A percentile compares a stretch with the other conserved stretches of the same genome.
phyloP scores from a whole-genome alignment of 306 rosid species.

The Potentilla sterilis region DNA sequence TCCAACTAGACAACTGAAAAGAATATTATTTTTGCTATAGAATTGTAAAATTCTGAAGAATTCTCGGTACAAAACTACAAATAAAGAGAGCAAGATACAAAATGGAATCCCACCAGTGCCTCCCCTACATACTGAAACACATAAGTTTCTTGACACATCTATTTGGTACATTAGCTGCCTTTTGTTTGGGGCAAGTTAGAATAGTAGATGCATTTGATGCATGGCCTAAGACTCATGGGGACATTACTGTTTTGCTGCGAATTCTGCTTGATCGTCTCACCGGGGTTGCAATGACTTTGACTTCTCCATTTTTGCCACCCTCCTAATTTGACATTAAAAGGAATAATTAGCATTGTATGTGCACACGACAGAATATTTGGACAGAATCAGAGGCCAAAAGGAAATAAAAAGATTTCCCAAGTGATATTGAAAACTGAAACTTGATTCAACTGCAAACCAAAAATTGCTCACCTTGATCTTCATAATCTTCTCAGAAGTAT shows the following conservation, averaged over 20 bases:
- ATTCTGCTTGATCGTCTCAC: constrained; percentile 51
- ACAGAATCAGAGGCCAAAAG: neutral
- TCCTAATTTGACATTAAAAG: constrained; percentile 17
- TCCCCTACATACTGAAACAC: neutral
- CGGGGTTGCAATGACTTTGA: constrained; percentile 32
- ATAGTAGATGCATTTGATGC: neutral
- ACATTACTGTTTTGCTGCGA: constrained; percentile 31
- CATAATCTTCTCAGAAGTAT: constrained; percentile 21
- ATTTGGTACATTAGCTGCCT: neutral
- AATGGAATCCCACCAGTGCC: neutral
- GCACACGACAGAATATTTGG: neutral
- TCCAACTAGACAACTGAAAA: neutral
- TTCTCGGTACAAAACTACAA: neutral
- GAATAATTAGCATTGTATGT: neutral
- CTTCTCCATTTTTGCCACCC: constrained; percentile 29
- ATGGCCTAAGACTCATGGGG: constrained; percentile 27
- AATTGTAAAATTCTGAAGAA: neutral
- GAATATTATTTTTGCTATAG: neutral
- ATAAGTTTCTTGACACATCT: neutral
- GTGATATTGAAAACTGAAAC: neutral
- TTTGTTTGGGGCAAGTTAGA: neutral
- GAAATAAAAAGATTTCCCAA: neutral
- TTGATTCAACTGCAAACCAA: neutral
- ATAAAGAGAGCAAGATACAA: neutral
- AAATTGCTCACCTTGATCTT: constrained; percentile 27